Base-by-base conservation (phyloP, 805 yeast genomes). In the Candida awuae region DNA sequence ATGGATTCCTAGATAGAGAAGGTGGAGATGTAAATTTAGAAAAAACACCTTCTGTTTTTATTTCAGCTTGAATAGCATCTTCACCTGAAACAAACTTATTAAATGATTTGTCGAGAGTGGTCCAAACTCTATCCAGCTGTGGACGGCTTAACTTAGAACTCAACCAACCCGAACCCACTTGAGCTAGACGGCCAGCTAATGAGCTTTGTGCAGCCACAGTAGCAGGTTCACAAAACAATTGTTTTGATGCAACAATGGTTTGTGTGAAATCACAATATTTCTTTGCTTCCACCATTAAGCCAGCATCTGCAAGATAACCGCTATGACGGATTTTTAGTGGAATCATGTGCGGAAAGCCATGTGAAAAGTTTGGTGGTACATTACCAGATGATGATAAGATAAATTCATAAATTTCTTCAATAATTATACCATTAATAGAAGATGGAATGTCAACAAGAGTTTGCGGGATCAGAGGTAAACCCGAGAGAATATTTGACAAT, bases 11-110 rank as follows among this genome's bases (percentile, higher is more conserved):
- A 2, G 87, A 79, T n/a, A 78, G 63, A 3, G 72, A 63, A 22
- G 37, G 29, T 1, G 88, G 87, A 9, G 52, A 35, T 28, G 82
- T 77, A 55, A 77, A 80, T 41, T 77, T 80, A 37, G 84, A 78
- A 58, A 82, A 81, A 0, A 78, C 76, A 9, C 81, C 83, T 28
- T 65, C 69, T 2, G 68, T 67, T 6, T 58, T 51, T 12, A 57
- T 54, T 32, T 62, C 63, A 5, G 61, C 49, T 6, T 62, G 59
- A 0, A 62, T 50, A 20, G 67, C 65, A 26, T 83, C 94, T 34
- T 90, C 97, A 1, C 95, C 97, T 29, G 94, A 80, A 42, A 90
- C 87, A 58, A 80, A 77, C 55, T 77, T 79, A 54, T 74, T 79
- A 53, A 82, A 76, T 5, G 84, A 75, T 55, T 85, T 85, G 56